A percentile compares a stretch with the other conserved stretches of the same genome.
Conservation (phyloP, 331 rosid genomes). For the Prunus yedoensis region DNA sequence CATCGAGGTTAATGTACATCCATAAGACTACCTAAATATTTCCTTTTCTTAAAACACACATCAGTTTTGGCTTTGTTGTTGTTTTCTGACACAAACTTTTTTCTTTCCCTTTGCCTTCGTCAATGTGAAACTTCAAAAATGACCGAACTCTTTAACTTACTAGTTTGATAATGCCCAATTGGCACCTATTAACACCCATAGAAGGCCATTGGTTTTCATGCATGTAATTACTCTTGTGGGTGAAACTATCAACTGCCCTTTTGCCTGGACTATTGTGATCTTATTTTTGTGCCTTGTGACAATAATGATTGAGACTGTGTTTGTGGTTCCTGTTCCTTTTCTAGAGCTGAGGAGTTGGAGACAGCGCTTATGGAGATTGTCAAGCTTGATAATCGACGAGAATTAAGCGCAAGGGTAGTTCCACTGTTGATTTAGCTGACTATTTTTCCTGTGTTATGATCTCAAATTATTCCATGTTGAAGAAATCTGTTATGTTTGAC, state of each 20-base stretch:
- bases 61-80: constrained; percentile 15
- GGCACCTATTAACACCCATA: neutral
- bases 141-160: neutral
- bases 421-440: no score
- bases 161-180: constrained; percentile 10
- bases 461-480: no score
- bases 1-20: neutral
- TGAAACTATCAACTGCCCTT: neutral
- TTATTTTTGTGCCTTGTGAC: no score
- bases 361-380: no score
- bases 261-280: no score
- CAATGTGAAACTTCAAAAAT: constrained; percentile 18
- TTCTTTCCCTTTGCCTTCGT: constrained; percentile 11
- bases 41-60: neutral
- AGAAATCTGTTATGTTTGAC: no score
- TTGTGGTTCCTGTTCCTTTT: no score
- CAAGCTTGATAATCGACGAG: no score
- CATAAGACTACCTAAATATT: constrained; percentile 11
- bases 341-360: no score
- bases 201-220: constrained; percentile 4
- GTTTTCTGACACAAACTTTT: constrained; percentile 4
- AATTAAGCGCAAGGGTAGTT: no score
- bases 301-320: no score
- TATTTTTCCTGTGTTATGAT: no score
- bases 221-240: neutral